A percentile compares a stretch with the other conserved stretches of the same genome.
These are phyloP conservation scores for Chrysosporium queenslandicum DNA, from an alignment of 2,329 filamentous ascomycete species.

Conservation along the genomic window DNA sequence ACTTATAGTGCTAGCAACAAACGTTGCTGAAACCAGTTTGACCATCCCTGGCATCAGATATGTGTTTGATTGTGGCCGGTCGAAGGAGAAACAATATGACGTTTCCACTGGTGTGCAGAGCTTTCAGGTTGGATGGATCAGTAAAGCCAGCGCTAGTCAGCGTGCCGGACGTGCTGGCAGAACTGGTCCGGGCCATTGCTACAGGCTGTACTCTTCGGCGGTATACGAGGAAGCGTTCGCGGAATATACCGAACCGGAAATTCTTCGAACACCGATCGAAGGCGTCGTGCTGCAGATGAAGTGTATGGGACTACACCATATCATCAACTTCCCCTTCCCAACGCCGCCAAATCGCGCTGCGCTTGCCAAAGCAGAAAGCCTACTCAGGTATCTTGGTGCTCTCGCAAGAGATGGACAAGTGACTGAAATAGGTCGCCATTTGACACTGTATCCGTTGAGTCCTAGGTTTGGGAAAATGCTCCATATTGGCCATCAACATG, in stretches of 20 bases:
- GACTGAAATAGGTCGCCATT: slow-evolving; percentile 66
- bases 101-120: slow-evolving; percentile 83
- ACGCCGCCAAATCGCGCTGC: slow-evolving; percentile 71
- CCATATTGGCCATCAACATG: slow-evolving; percentile 72
- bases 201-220: slow-evolving; percentile 85
- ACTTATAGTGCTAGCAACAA: slow-evolving; percentile 83
- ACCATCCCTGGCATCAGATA: slow-evolving; percentile 93
- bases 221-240: slow-evolving; percentile 81
- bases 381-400: slow-evolving; percentile 77
- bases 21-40: slow-evolving; percentile 92
- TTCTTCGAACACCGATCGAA: slow-evolving; percentile 84
- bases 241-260: slow-evolving; percentile 77
- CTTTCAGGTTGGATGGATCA: slow-evolving; percentile 93
- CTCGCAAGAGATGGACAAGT: slow-evolving; percentile 62
- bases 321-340: slow-evolving; percentile 92
- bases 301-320: slow-evolving; percentile 80
- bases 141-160: slow-evolving; percentile 90
- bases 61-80: slow-evolving; percentile 87
- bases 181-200: slow-evolving; percentile 93
- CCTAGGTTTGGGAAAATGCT: slow-evolving; percentile 87
- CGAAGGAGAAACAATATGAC: slow-evolving; percentile 87
- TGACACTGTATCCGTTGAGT: slow-evolving; percentile 81
- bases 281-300: slow-evolving; percentile 89
- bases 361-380: slow-evolving; percentile 71
- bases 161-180: slow-evolving; percentile 86